These are phyloP conservation scores for Metarhizium anisopliae DNA, from an alignment of 2,329 filamentous ascomycete species.

Conservation along the genomic window DNA sequence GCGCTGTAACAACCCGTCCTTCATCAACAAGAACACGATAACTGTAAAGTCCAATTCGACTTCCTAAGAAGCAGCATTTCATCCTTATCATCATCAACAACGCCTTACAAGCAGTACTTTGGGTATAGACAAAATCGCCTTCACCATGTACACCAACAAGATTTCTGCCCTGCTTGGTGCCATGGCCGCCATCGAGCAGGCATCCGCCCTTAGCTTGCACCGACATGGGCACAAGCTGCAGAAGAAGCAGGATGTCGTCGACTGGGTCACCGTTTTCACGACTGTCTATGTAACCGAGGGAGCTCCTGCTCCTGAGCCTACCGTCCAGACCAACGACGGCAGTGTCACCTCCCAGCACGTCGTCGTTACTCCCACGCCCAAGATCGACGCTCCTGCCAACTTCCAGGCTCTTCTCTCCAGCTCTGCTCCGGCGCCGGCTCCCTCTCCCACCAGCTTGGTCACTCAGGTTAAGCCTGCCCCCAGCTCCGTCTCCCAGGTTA, in stretches of 20 bases:
- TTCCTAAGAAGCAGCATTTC: background rate
- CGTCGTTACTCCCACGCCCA: background rate
- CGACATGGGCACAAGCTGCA: conserved; percentile 29
- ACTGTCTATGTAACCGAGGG: conserved; percentile 29
- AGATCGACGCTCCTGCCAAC: conserved; percentile 1
- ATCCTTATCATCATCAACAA: conserved; percentile 6
- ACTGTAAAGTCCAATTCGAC: background rate
- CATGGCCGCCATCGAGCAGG: conserved; percentile 34
- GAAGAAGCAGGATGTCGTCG: conserved; percentile 25
- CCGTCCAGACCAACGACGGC: conserved; percentile 1
- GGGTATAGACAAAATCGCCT: background rate
- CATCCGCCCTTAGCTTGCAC: conserved; percentile 32
- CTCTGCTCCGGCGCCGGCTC: conserved; percentile 6
- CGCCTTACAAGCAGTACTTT: background rate
- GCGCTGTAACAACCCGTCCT: background rate
- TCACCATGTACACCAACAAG: conserved; percentile 35
- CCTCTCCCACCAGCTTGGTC: no score
- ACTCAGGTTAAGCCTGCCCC: no score
- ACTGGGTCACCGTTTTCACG: conserved; percentile 31
- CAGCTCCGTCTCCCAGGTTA: conserved; percentile 9
- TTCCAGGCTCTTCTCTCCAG: background rate
- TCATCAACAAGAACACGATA: background rate
- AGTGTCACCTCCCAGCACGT: background rate
- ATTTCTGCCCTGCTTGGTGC: conserved; percentile 32
- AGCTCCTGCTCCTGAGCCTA: conserved; percentile 1